A percentile compares a stretch with the other conserved stretches of the same genome.
Conservation (phyloP, 2,329 filamentous ascomycete genomes). For the Cercospora brassicicola region DNA sequence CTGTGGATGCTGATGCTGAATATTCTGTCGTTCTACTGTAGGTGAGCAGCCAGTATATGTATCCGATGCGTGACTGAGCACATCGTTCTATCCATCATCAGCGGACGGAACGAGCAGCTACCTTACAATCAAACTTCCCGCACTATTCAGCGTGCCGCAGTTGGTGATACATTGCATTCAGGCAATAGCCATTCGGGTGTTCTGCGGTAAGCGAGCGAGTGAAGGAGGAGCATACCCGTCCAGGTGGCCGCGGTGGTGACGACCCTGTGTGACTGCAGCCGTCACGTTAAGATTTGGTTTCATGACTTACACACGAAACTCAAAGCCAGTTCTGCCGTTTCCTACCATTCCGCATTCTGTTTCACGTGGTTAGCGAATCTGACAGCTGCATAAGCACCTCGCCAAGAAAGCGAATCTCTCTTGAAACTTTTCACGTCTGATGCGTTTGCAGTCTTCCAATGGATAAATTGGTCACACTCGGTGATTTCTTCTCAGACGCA, state of each 20-base stretch:
- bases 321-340: not conserved
- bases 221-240: not conserved
- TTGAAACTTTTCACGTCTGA: not conserved
- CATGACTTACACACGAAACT: not conserved
- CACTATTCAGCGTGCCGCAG: not conserved
- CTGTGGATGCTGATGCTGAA: not conserved
- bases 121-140: not conserved
- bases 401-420: not conserved
- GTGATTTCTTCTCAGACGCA: not conserved
- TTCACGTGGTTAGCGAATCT: not conserved
- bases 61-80: not conserved
- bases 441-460: not conserved
- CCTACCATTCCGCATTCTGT: not conserved
- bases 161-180: not conserved
- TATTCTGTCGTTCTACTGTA: not conserved
- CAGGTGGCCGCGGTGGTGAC: not conserved
- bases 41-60: not conserved
- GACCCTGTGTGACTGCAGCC: not conserved
- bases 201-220: not conserved
- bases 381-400: not conserved
- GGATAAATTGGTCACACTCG: not conserved
- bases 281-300: not conserved
- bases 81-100: not conserved
- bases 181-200: not conserved
- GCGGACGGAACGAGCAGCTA: not conserved